These are phyloP conservation scores for Neonectria neomacrospora DNA, from an alignment of 2,329 filamentous ascomycete genomes.

Conservation along the genomic window DNA sequence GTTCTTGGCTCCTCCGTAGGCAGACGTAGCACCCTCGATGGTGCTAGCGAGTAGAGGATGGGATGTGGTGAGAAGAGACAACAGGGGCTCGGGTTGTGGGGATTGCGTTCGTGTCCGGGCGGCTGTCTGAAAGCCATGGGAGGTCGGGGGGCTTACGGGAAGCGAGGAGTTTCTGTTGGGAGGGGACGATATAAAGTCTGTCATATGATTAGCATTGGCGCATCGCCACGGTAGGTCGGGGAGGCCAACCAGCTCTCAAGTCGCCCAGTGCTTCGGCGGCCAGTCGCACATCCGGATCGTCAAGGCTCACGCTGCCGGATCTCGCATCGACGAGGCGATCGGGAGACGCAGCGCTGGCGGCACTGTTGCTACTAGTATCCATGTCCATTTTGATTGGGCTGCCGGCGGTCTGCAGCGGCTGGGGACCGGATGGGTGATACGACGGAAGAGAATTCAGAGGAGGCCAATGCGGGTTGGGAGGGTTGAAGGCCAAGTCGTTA, in stretches of 20 bases:
- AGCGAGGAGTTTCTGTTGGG: constrained; percentile 57
- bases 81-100: constrained; percentile 77
- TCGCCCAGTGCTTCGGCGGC: constrained; percentile 82
- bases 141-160: constrained; percentile 51
- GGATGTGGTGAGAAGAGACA: constrained; percentile 87
- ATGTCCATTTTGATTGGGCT: constrained; percentile 62
- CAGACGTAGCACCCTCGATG: constrained; percentile 84
- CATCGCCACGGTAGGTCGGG: constrained; percentile 7
- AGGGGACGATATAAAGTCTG: constrained; percentile 76
- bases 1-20: constrained; percentile 88
- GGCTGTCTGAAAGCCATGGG: constrained; percentile 47
- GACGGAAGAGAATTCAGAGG: constrained; percentile 61
- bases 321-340: constrained; percentile 58
- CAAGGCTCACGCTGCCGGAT: constrained; percentile 65
- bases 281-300: constrained; percentile 74
- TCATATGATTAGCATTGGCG: constrained; percentile 21
- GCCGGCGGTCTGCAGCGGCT: constrained; percentile 51
- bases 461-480: constrained; percentile 54
- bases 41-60: constrained; percentile 88
- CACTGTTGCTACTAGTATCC: constrained; percentile 56
- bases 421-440: constrained; percentile 48
- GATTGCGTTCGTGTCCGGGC: constrained; percentile 49
- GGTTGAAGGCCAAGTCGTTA: constrained; percentile 43
- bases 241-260: constrained; percentile 71
- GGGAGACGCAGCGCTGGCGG: constrained; percentile 57